A percentile compares a stretch with the other conserved stretches of the same genome.
Evolutionary conservation across 306 rosid genomes (phyloP).

Genomic region (Sindora glabra): DNA sequence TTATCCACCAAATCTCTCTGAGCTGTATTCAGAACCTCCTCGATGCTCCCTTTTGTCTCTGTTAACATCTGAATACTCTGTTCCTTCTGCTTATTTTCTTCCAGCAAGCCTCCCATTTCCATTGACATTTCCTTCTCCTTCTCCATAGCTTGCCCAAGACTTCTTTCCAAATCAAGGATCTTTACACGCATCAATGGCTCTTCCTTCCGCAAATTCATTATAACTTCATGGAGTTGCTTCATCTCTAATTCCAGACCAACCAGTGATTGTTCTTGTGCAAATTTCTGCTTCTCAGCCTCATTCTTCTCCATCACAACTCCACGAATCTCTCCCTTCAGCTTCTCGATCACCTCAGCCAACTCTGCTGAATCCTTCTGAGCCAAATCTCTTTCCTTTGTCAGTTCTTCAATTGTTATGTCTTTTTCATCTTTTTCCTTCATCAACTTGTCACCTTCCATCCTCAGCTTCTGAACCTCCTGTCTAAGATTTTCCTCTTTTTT

Average conservation of each 20-base stretch:
- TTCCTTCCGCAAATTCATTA: slow-evolving; percentile 11
- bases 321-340: slow-evolving; percentile 31
- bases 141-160: slow-evolving; percentile 16
- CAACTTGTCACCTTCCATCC: slow-evolving; percentile 12
- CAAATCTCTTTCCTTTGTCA: slow-evolving; percentile 32
- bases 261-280: slow-evolving; percentile 6
- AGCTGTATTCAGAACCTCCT: slow-evolving; percentile 9
- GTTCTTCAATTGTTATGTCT: slow-evolving; percentile 10
- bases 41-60: slow-evolving; percentile 1
- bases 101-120: slow-evolving; percentile 23
- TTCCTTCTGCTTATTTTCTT: slow-evolving; percentile 39
- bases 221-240: slow-evolving; percentile 15
- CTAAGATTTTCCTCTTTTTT: slow-evolving; percentile 11
- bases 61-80: slow-evolving; percentile 24
- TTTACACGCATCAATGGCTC: slow-evolving; percentile 12
- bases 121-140: slow-evolving; percentile 24
- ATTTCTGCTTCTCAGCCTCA: slow-evolving; percentile 22
- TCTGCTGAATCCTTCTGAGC: slow-evolving; percentile 26
- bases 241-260: slow-evolving; percentile 30
- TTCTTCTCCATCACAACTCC: slow-evolving; percentile 28
- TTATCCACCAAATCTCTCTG: slow-evolving; percentile 20
- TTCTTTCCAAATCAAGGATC: slow-evolving; percentile 25
- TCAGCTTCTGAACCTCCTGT: slow-evolving; percentile 23
- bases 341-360: slow-evolving; percentile 11
- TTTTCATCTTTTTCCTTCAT: slow-evolving; percentile 22